phyloP scores from a whole-genome alignment of 768 basidiomycete species.

The Russula sp. region DNA sequence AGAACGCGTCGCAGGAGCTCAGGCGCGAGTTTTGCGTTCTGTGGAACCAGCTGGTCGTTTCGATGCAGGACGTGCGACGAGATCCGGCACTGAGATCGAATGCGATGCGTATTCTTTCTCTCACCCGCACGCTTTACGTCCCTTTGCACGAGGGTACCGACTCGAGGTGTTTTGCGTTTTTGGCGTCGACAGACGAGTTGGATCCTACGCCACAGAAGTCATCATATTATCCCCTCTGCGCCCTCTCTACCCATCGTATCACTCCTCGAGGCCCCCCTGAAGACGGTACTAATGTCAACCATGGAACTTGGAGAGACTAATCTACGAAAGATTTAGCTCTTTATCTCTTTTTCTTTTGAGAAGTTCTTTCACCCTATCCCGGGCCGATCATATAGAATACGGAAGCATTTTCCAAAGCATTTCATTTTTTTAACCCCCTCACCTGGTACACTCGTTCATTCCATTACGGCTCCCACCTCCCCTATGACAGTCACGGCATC shows the following conservation, averaged over 20 bases:
- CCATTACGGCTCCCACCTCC: not conserved
- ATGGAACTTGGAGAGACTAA: not conserved
- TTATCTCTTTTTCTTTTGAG: not conserved
- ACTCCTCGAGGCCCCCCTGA: not conserved
- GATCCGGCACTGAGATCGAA: not conserved
- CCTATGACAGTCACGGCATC: not conserved
- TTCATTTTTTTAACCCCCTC: not conserved
- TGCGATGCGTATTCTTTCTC: slow-evolving; percentile 13
- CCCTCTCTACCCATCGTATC: not conserved
- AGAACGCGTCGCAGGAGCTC: not conserved
- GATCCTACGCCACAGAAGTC: not conserved
- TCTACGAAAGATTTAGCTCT: not conserved
- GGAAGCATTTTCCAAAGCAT: not conserved
- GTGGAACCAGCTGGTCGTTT: slow-evolving; percentile 7
- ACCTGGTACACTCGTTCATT: not conserved
- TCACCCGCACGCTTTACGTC: not conserved
- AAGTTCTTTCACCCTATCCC: not conserved
- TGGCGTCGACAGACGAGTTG: not conserved
- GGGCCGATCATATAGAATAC: not conserved
- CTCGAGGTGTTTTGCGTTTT: not conserved
- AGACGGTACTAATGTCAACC: not conserved
- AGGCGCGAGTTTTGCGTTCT: slow-evolving; percentile 9
- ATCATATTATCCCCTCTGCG: not conserved
- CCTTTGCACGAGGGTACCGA: slow-evolving; percentile 7
- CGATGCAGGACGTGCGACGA: not conserved